phyloP scores from a whole-genome alignment of 176 grass and related monocot genomes.

The Microstegium vimineum region DNA sequence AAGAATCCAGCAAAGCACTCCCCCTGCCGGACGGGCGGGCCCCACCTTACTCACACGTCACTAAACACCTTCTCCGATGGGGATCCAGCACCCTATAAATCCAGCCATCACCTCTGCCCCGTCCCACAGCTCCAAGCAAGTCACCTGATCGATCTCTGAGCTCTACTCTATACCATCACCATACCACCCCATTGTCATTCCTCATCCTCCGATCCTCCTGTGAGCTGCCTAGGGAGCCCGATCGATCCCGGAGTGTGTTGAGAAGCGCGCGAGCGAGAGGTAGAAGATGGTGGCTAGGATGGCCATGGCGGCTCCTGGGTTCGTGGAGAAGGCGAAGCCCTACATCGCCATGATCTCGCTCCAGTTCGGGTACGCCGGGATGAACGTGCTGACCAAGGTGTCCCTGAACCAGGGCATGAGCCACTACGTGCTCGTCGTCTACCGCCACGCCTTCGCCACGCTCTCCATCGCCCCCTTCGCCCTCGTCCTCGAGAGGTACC shows the following conservation, averaged over 20 bases:
- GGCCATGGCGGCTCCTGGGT: constrained; percentile 33
- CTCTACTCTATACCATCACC: background rate
- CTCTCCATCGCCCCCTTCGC: constrained; percentile 81
- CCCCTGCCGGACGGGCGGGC: background rate
- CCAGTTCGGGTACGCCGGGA: constrained; percentile 89
- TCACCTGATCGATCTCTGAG: background rate
- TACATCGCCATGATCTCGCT: constrained; percentile 79
- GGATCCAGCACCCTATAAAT: constrained; percentile 11
- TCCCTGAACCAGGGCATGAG: constrained; percentile 81
- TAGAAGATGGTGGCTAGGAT: no score
- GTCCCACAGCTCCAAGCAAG: background rate
- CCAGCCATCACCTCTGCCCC: no score
- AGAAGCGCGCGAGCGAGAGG: no score
- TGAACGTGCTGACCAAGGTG: constrained; percentile 90
- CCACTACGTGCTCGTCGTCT: constrained; percentile 89
- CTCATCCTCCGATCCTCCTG: no score
- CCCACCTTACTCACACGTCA: constrained; percentile 34
- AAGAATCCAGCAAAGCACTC: background rate
- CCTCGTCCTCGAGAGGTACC: constrained; percentile 69
- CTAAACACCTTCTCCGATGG: background rate
- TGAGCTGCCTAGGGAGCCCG: no score
- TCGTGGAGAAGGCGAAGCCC: constrained; percentile 60
- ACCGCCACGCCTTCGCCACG: constrained; percentile 83
- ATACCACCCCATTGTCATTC: background rate
- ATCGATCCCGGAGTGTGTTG: no score